A percentile compares a stretch with the other conserved stretches of the same genome.
Evolutionary conservation across 768 basidiomycete species (phyloP).

Genomic region (Xerocomellus amylosporus): DNA sequence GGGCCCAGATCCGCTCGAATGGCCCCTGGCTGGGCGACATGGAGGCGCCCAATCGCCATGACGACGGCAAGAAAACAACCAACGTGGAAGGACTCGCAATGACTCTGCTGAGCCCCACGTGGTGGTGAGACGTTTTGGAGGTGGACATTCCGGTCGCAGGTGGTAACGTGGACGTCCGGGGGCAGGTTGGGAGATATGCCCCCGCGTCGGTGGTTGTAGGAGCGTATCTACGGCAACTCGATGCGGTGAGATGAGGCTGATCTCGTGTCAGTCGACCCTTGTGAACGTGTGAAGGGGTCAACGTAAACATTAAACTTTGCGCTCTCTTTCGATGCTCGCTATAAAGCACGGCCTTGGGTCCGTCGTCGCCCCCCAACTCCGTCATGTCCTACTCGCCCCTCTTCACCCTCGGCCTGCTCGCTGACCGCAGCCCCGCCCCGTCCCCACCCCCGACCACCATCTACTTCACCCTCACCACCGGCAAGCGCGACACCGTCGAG

Average conservation of each 20-base stretch:
- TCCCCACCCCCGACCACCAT: conserved; percentile 30
- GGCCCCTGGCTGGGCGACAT: background rate
- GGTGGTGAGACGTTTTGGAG: background rate
- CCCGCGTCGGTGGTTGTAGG: background rate
- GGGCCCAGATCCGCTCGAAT: background rate
- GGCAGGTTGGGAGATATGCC: background rate
- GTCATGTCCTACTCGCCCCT: conserved; percentile 61
- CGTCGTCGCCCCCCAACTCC: too few species aligned
- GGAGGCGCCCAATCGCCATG: background rate
- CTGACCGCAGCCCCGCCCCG: conserved; percentile 19
- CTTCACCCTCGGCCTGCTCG: conserved; percentile 61
- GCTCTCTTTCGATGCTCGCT: background rate
- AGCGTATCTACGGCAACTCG: conserved; percentile 17
- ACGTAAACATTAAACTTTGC: conserved; percentile 22
- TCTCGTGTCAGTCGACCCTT: conserved; percentile 14
- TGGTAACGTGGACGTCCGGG: background rate
- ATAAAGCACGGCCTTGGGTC: conserved; percentile 12
- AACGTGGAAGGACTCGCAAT: background rate
- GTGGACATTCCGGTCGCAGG: too few species aligned
- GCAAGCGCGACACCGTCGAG: conserved; percentile 37
- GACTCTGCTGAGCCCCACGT: background rate
- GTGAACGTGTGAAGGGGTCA: conserved; percentile 11
- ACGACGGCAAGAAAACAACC: background rate
- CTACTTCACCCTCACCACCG: conserved; percentile 47
- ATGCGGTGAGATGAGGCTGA: conserved; percentile 7